Evolutionary conservation across 139 green algal genomes (phyloP).

Genomic region (Choricystis sp.): DNA sequence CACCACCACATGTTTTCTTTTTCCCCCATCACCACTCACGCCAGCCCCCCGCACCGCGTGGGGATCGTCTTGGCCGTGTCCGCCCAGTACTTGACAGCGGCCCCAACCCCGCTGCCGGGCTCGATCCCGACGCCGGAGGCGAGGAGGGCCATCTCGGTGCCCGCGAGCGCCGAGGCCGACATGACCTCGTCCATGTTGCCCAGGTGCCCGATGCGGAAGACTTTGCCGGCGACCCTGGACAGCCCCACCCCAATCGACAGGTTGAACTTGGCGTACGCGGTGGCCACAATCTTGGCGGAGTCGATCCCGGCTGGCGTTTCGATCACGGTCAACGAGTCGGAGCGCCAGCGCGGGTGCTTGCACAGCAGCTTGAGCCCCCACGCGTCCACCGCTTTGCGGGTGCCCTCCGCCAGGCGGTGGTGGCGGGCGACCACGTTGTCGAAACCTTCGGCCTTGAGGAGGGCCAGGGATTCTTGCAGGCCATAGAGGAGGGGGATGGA

Average conservation of each 20-base stretch:
- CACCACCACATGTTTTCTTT: background rate
- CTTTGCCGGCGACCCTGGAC: constrained; percentile 73
- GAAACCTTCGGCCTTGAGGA: constrained; percentile 74
- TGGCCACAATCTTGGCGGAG: constrained; percentile 71
- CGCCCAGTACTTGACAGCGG: constrained; percentile 67
- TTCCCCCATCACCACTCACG: background rate
- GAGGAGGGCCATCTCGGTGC: constrained; percentile 85
- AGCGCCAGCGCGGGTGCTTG: constrained; percentile 66
- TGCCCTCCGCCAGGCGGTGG: constrained; percentile 58
- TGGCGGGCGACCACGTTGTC: constrained; percentile 74
- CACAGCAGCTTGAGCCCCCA: constrained; percentile 90
- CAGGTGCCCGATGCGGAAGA: constrained; percentile 94
- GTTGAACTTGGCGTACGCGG: constrained; percentile 85
- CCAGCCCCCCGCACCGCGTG: constrained; percentile 32
- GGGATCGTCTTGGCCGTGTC: constrained; percentile 45
- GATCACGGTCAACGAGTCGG: constrained; percentile 85
- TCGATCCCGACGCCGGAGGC: constrained; percentile 56
- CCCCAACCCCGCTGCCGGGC: constrained; percentile 52
- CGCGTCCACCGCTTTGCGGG: constrained; percentile 57
- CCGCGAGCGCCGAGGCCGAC: constrained; percentile 60
- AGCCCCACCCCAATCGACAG: constrained; percentile 88
- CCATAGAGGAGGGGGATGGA: constrained; percentile 78
- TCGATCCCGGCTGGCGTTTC: constrained; percentile 71
- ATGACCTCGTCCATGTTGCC: constrained; percentile 97
- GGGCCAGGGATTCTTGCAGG: constrained; percentile 48